These are phyloP conservation scores for Theobroma cacao DNA, from an alignment of 345 rosid species.

Conservation along the genomic window DNA sequence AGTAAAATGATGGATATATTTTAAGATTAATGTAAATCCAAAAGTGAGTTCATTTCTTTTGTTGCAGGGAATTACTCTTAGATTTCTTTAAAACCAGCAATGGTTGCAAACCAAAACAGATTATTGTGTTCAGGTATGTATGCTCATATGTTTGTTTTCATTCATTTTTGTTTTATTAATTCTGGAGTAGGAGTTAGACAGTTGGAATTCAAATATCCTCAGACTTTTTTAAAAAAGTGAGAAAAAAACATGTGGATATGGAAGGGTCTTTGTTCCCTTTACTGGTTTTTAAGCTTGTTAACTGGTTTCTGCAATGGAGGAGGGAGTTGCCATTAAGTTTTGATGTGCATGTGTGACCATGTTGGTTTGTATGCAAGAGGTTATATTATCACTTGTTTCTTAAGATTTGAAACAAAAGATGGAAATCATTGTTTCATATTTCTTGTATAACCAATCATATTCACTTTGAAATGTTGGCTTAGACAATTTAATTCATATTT, in stretches of 20 bases:
- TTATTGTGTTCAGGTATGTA: slow-evolving; percentile 75
- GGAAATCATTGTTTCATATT: neutral
- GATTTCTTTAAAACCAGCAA: slow-evolving; percentile 64
- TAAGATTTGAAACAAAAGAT: neutral
- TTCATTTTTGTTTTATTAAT: neutral
- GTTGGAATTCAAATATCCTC: neutral
- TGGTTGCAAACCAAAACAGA: slow-evolving; percentile 60
- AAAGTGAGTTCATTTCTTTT: neutral
- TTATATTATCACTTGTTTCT: neutral
- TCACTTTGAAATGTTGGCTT: neutral
- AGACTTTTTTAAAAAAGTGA: neutral
- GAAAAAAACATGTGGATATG: neutral
- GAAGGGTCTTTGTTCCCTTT: neutral
- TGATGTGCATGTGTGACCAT: neutral
- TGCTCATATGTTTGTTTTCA: neutral
- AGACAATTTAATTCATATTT: neutral
- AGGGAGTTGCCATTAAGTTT: neutral
- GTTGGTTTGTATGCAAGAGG: neutral
- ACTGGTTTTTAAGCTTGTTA: neutral
- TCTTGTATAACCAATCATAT: neutral
- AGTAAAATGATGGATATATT: neutral
- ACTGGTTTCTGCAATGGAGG: neutral
- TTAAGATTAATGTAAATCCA: neutral
- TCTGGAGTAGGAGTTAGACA: neutral
- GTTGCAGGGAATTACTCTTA: slow-evolving; percentile 58